These are phyloP conservation scores for Setaria italica DNA, from an alignment of 202 grass and related monocot genomes.

Conservation along the genomic window DNA sequence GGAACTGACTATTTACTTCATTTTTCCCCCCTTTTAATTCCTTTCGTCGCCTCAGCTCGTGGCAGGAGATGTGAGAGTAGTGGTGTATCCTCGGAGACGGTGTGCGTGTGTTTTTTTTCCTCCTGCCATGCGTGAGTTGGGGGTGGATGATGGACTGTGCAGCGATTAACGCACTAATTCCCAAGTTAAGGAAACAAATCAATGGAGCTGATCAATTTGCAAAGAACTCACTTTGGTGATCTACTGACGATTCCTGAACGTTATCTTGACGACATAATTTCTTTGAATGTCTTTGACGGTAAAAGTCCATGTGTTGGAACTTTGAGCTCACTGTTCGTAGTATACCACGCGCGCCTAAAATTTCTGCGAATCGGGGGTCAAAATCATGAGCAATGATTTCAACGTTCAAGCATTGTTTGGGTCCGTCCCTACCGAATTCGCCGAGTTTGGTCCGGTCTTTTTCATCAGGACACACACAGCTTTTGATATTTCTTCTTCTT, in stretches of 20 bases:
- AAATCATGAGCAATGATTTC: background rate
- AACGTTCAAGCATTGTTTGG: background rate
- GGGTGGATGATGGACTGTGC: slow-evolving; percentile 12
- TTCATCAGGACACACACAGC: background rate
- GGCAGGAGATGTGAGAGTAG: slow-evolving; percentile 31
- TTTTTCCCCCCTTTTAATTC: background rate
- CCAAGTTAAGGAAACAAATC: background rate
- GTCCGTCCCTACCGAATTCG: background rate
- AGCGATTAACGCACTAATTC: slow-evolving; percentile 51
- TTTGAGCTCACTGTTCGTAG: background rate
- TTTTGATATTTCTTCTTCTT: background rate
- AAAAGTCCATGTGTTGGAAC: background rate
- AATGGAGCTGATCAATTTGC: slow-evolving; percentile 26
- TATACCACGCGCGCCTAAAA: background rate
- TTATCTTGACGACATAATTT: background rate
- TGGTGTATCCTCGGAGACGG: background rate
- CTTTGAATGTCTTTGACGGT: background rate
- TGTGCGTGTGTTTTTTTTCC: slow-evolving; percentile 23
- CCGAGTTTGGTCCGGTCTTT: background rate
- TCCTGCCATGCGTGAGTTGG: slow-evolving; percentile 37
- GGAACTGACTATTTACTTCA: background rate
- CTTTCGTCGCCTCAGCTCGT: slow-evolving; percentile 9
- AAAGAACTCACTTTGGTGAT: background rate
- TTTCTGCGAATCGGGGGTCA: background rate
- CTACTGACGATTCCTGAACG: background rate